phyloP scores from a whole-genome alignment of 2,329 filamentous ascomycete genomes.

The Malbranchea zuffiana region DNA sequence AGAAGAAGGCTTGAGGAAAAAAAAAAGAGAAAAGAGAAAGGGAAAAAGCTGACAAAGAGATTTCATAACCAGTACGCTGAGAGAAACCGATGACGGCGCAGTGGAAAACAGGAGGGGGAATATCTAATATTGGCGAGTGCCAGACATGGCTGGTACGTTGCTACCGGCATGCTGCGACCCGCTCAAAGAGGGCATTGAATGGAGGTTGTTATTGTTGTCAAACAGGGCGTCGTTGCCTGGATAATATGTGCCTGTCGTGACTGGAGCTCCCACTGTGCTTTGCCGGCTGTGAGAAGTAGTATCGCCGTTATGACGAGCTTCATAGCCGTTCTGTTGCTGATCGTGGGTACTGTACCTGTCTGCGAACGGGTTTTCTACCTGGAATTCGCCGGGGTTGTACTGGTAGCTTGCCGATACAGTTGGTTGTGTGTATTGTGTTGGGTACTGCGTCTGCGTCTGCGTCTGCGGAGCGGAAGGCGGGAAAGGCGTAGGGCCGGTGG shows the following conservation, averaged over 20 bases:
- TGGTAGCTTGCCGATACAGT: conserved; percentile 19
- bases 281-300: too few relatives aligned
- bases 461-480: neutral
- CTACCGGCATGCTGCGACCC: too few relatives aligned
- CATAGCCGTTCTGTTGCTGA: neutral
- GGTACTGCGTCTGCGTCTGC: neutral
- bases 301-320: neutral
- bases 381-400: conserved; percentile 30
- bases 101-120: too few relatives aligned
- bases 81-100: too few relatives aligned
- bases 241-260: conserved; percentile 6
- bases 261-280: neutral
- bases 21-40: too few relatives aligned
- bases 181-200: too few relatives aligned
- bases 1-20: too few relatives aligned
- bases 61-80: too few relatives aligned
- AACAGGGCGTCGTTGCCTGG: conserved; percentile 7
- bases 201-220: conserved; percentile 5
- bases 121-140: too few relatives aligned
- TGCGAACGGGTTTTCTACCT: conserved; percentile 34
- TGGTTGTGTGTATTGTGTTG: neutral
- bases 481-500: neutral
- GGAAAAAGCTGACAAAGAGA: too few relatives aligned
- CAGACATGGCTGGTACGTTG: too few relatives aligned
- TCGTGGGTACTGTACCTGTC: conserved; percentile 20